phyloP scores from a whole-genome alignment of 805 yeast species.

The Wickerhamomyces chaumierensis region DNA sequence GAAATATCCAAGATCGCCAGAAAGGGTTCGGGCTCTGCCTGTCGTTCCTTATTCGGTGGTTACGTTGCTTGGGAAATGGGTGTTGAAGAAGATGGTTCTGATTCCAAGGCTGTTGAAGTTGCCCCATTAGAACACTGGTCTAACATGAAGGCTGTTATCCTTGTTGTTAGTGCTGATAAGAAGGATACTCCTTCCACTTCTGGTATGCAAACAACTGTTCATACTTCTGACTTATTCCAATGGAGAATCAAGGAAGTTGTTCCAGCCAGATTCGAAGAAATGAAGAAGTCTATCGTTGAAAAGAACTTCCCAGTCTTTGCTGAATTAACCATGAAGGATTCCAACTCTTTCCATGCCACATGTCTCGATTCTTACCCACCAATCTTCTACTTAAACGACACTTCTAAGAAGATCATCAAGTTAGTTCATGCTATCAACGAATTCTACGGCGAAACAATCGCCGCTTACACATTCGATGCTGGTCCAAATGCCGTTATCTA shows the following conservation, averaged over 20 bases:
- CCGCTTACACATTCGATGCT: conserved; percentile 97
- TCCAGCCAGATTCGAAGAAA: conserved; percentile 72
- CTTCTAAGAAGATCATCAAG: conserved; percentile 73
- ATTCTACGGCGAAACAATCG: conserved; percentile 42
- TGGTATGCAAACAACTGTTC: conserved; percentile 94
- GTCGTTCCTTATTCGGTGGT: conserved; percentile 95
- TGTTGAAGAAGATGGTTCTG: conserved; percentile 57
- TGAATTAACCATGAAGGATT: conserved; percentile 88
- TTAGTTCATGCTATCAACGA: conserved; percentile 71
- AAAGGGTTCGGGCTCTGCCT: conserved; percentile 97
- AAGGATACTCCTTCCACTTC: conserved; percentile 91
- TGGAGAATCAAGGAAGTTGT: conserved; percentile 74
- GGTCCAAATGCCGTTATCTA: conserved; percentile 98
- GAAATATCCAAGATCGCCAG: conserved; percentile 91
- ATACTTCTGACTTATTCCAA: conserved; percentile 76
- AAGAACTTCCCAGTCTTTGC: conserved; percentile 77
- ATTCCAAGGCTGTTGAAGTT: conserved; percentile 88
- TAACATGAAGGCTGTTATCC: conserved; percentile 77
- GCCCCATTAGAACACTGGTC: conserved; percentile 89
- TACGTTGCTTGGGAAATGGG: conserved; percentile 99
- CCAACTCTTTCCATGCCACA: conserved; percentile 97
- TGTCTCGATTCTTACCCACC: conserved; percentile 95
- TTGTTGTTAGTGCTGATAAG: conserved; percentile 87
- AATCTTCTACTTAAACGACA: conserved; percentile 85
- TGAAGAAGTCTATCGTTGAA: conserved; percentile 66